Evolutionary conservation across 345 rosid species (phyloP), one percentile per base, ranked within the genome.

Genomic region (Euphorbia peplus): DNA sequence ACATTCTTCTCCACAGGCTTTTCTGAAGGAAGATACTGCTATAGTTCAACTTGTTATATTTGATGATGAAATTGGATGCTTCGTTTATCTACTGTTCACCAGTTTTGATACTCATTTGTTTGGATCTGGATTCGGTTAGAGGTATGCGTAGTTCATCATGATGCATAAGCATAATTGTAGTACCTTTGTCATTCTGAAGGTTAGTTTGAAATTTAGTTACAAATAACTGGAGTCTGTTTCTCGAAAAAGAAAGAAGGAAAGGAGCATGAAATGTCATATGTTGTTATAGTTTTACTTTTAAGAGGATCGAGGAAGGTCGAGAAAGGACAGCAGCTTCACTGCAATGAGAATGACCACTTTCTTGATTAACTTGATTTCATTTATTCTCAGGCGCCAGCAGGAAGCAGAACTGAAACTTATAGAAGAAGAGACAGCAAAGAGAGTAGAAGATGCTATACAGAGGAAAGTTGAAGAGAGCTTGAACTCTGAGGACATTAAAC

Each of bases 361-460:
- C 69, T 67, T 48, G 70, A 70, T 73, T 78, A 72, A 81, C 80
- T 79, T 76, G 70, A 61, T 58, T 54, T 25, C 14, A 35, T 84
- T 30, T 61, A 19, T 62, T 81, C 68, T 39, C 90, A 95, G 99
- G 98, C 90, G 90, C 64, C 99, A 95, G 64, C 86, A 63, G 68
- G 97, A 95, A 80, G 98, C 96, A 8, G 99, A 95, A 76, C 51
- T 87, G 65, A 91, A 90, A 75, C 83, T 95, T 39, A 82, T 95
- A 52, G 93, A 90, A 83, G 99, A 95, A 80, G 99, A 95, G 80
- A 95, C 98, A 65, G 76, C 82, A 37, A 95, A 82, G 73, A 84
- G 98, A 69, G 87, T 91, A 66, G 98, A 88, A 79, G 92, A 86
- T 78, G 90, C 88, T 68, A 86, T 95, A 60, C 71, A 53, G 81